These are phyloP conservation scores for Apiospora phragmitis DNA, from an alignment of 2,329 filamentous ascomycete species.

Conservation along the genomic window DNA sequence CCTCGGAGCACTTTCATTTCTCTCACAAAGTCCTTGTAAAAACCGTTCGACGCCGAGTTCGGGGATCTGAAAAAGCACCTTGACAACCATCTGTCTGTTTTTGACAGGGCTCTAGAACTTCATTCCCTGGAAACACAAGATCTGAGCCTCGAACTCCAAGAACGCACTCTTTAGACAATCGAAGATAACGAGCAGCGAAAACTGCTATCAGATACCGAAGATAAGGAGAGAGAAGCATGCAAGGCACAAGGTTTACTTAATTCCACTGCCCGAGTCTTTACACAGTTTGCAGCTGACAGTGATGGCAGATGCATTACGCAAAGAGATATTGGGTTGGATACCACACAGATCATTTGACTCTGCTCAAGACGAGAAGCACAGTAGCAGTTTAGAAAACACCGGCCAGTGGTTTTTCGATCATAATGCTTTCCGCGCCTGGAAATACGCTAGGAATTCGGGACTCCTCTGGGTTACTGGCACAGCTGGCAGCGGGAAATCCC, in stretches of 20 bases:
- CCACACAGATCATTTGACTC: not conserved
- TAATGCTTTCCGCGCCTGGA: not conserved
- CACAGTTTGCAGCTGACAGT: not conserved
- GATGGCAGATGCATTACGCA: not conserved
- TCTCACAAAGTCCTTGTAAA: not conserved
- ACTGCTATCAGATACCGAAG: not conserved
- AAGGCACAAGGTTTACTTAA: not conserved
- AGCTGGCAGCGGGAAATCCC: not conserved
- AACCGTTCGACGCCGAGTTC: not conserved
- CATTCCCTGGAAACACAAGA: not conserved
- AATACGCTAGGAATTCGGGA: not conserved
- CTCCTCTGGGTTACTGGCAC: not conserved
- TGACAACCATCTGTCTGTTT: not conserved
- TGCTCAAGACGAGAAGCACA: not conserved
- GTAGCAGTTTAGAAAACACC: not conserved
- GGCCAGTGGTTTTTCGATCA: not conserved
- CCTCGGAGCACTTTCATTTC: not conserved
- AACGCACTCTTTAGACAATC: not conserved
- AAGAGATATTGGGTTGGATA: not conserved
- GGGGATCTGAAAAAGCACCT: not conserved
- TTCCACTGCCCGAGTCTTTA: fast-evolving
- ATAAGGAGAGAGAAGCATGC: not conserved
- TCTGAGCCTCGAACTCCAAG: not conserved
- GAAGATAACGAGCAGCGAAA: not conserved
- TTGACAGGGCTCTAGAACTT: not conserved